These are phyloP conservation scores for Kluyveromyces dobzhanskii DNA, from an alignment of 805 yeast genomes.

Conservation along the genomic window DNA sequence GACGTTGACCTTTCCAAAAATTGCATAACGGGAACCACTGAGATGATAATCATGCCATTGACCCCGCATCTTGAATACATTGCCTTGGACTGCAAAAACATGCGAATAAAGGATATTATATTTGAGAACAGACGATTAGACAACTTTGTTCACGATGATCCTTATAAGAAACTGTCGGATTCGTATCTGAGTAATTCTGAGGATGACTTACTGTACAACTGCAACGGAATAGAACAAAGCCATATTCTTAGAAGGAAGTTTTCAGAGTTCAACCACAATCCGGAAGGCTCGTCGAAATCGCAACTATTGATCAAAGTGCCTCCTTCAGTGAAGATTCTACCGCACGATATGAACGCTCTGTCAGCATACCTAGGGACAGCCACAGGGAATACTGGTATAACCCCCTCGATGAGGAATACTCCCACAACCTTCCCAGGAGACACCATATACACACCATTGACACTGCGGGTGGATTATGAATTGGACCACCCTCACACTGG, in stretches of 20 bases:
- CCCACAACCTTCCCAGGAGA: slow-evolving; percentile 32
- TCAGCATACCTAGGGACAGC: slow-evolving; percentile 16
- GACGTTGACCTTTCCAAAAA: slow-evolving; percentile 70
- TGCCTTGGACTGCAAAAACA: slow-evolving; percentile 73
- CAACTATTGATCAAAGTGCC: slow-evolving; percentile 27
- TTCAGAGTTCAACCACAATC: slow-evolving; percentile 23
- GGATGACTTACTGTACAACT: slow-evolving; percentile 13
- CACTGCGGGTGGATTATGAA: slow-evolving; percentile 58
- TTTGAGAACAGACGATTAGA: slow-evolving; percentile 50
- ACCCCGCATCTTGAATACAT: slow-evolving; percentile 47
- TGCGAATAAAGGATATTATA: slow-evolving; percentile 52
- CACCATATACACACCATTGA: slow-evolving; percentile 62
- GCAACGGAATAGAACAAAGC: slow-evolving; percentile 27
- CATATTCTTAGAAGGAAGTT: slow-evolving; percentile 26
- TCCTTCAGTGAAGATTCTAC: slow-evolving; percentile 42
- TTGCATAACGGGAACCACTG: slow-evolving; percentile 64
- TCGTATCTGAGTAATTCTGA: slow-evolving; percentile 1
- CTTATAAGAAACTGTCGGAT: slow-evolving; percentile 10
- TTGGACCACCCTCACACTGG: slow-evolving; percentile 65
- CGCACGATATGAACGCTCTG: slow-evolving; percentile 41
- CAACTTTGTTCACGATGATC: slow-evolving; percentile 27
- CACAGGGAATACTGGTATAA: slow-evolving; percentile 28
- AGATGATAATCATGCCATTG: slow-evolving; percentile 71
- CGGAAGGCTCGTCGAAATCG: slow-evolving; percentile 24
- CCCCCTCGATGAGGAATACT: slow-evolving; percentile 33